Conservation (phyloP, 805 yeast genomes). For the Groenewaldozyma tartarivorans region DNA sequence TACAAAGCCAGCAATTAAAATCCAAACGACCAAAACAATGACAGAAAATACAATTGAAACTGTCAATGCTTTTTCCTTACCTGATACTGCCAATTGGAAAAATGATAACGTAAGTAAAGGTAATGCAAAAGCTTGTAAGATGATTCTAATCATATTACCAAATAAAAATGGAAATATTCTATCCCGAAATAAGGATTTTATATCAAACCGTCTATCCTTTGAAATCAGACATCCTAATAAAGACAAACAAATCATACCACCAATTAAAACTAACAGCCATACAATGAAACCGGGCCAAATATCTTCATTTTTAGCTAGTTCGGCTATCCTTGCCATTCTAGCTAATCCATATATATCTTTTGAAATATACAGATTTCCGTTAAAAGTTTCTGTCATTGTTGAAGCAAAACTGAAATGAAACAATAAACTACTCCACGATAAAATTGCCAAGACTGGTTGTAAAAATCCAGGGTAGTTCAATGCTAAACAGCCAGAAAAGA, state of each 20-base stretch:
- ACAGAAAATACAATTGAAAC: constrained; percentile 22
- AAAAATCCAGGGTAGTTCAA: constrained; percentile 54
- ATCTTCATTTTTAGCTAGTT: constrained; percentile 20
- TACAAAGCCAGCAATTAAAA: constrained; percentile 14
- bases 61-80: constrained; percentile 10
- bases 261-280: constrained; percentile 22
- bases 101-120: constrained; percentile 23
- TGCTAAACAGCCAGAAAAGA: constrained; percentile 43
- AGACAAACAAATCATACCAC: not conserved
- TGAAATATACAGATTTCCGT: constrained; percentile 7
- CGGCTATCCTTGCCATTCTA: constrained; percentile 17
- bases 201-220: not conserved
- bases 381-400: constrained; percentile 4
- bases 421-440: constrained; percentile 50
- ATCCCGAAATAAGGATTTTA: not conserved
- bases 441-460: constrained; percentile 42
- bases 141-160: constrained; percentile 22
- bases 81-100: constrained; percentile 22
- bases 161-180: constrained; percentile 17
- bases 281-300: constrained; percentile 28
- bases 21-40: constrained; percentile 19
- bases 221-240: not conserved
- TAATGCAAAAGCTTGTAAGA: constrained; percentile 19
- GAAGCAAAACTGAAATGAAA: constrained; percentile 19
- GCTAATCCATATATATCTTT: constrained; percentile 16